phyloP scores from a whole-genome alignment of 805 yeast genomes.

The Yamadazyma philogaea region DNA sequence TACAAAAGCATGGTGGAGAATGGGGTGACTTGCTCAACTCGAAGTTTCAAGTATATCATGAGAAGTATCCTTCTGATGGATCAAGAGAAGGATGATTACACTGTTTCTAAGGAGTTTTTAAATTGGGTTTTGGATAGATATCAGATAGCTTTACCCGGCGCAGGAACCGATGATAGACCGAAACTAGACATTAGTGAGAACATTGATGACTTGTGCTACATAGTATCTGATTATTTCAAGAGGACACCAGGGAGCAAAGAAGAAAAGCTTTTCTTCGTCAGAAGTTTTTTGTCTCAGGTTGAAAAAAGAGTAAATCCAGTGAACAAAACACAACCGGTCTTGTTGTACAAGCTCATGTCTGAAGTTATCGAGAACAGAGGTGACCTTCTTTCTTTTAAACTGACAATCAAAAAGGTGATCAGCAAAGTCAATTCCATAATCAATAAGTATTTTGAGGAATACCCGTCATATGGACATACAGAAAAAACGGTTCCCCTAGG shows the following conservation, averaged over 20 bases:
- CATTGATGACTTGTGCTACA: constrained; percentile 22
- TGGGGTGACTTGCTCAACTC: constrained; percentile 23
- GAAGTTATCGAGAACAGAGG: constrained; percentile 24
- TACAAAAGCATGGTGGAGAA: constrained; percentile 33
- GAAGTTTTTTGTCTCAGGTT: constrained; percentile 27
- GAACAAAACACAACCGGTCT: constrained; percentile 21
- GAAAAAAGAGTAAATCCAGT: constrained; percentile 17
- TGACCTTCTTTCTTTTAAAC: constrained; percentile 20
- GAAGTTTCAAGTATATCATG: constrained; percentile 31
- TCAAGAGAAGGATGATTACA: constrained; percentile 12
- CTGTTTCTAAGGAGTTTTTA: constrained; percentile 19
- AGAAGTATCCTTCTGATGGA: constrained; percentile 25
- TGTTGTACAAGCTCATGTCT: constrained; percentile 29
- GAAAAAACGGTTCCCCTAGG: constrained; percentile 18
- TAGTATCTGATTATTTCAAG: constrained; percentile 24
- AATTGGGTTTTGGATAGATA: constrained; percentile 30
- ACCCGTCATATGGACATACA: constrained; percentile 17
- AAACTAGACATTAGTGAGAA: constrained; percentile 3
- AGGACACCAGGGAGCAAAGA: constrained; percentile 16
- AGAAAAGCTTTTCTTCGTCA: constrained; percentile 23
- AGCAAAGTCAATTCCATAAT: constrained; percentile 19
- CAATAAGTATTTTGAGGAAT: constrained; percentile 14
- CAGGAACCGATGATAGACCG: neutral
- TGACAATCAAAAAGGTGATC: constrained; percentile 25
- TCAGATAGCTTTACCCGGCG: constrained; percentile 20